phyloP scores from a whole-genome alignment of 1,139 yeast species.

The Petasospora fabianii region DNA sequence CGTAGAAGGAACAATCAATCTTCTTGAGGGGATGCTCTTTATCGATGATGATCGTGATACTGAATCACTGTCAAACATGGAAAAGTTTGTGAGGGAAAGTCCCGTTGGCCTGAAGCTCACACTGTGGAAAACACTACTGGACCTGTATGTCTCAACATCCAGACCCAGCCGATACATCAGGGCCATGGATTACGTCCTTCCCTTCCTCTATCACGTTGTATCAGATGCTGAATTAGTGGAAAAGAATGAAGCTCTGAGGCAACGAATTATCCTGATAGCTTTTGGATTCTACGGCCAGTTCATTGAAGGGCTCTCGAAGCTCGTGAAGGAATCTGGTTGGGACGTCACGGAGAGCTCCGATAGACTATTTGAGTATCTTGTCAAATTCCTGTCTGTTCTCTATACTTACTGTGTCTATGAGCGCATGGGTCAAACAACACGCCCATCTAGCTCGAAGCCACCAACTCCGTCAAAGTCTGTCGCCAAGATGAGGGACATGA shows the following conservation, averaged over 20 bases:
- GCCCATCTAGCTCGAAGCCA: constrained; percentile 4
- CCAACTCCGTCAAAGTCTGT: constrained; percentile 7
- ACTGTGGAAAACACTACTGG: constrained; percentile 73
- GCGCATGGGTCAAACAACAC: constrained; percentile 3
- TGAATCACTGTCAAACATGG: constrained; percentile 40
- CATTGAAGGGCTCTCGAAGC: constrained; percentile 27
- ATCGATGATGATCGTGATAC: constrained; percentile 6
- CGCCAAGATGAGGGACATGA: constrained; percentile 9
- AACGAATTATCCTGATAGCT: constrained; percentile 34
- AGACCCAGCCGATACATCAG: constrained; percentile 40
- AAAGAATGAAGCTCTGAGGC: constrained; percentile 25
- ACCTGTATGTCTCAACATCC: constrained; percentile 47
- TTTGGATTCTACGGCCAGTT: constrained; percentile 48
- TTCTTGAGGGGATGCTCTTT: constrained; percentile 53
- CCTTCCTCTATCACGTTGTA: constrained; percentile 39
- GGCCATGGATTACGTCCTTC: constrained; percentile 55
- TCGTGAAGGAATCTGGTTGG: constrained; percentile 26
- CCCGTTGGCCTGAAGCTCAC: constrained; percentile 65
- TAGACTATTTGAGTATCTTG: constrained; percentile 4
- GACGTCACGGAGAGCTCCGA: neutral
- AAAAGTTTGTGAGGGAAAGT: constrained; percentile 55
- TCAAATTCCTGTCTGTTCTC: constrained; percentile 33
- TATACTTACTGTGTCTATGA: constrained; percentile 30
- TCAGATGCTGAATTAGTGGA: constrained; percentile 26
- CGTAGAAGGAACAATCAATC: constrained; percentile 42